Conservation (phyloP, 805 yeast genomes). For the Kazachstania africana region DNA sequence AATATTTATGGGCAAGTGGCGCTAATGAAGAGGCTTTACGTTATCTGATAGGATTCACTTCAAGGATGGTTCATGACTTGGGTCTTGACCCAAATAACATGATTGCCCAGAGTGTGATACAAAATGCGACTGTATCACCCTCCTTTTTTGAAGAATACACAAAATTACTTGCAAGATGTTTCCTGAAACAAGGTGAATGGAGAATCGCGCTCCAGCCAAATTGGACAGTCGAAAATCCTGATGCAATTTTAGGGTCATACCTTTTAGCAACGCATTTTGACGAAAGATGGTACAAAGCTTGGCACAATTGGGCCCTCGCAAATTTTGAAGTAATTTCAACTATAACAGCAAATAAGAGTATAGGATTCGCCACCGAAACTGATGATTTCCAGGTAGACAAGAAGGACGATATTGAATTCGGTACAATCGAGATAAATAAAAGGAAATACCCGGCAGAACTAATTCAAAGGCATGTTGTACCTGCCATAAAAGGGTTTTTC, state of each 20-base stretch:
- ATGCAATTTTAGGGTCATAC: constrained; percentile 83
- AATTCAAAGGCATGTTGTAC: constrained; percentile 76
- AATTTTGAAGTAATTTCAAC: constrained; percentile 85
- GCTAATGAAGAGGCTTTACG: constrained; percentile 73
- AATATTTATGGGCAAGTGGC: constrained; percentile 93
- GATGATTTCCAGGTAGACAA: not conserved
- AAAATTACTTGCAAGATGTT: constrained; percentile 77
- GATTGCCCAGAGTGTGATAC: constrained; percentile 75
- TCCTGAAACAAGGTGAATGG: constrained; percentile 96
- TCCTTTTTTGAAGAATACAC: constrained; percentile 76
- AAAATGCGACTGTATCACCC: constrained; percentile 32
- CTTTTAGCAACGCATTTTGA: constrained; percentile 89
- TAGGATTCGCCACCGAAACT: constrained; percentile 2
- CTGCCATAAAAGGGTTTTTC: constrained; percentile 89
- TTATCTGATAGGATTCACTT: constrained; percentile 79
- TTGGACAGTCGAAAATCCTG: constrained; percentile 73
- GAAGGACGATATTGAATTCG: constrained; percentile 4
- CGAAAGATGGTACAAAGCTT: constrained; percentile 86
- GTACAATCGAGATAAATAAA: constrained; percentile 16
- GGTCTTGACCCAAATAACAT: constrained; percentile 78
- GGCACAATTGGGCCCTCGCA: constrained; percentile 98
- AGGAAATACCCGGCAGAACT: constrained; percentile 35
- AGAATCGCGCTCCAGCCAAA: constrained; percentile 63
- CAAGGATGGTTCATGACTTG: constrained; percentile 76
- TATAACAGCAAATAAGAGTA: constrained; percentile 21